phyloP scores from a whole-genome alignment of 164 flowering plant species.

The Vitis vinifera region ASM3070453v1 NC_081822.1:1140501-1141000 shows the following conservation, averaged over 20 bases:
- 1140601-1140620: slow-evolving; percentile 98
- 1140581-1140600: slow-evolving; percentile 32
- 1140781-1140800: not conserved
- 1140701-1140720: slow-evolving; percentile 97
- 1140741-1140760: not conserved
- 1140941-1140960: slow-evolving; percentile 98
- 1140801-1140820: too few relatives aligned
- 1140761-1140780: not conserved
- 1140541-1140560: not conserved
- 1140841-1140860: too few relatives aligned
- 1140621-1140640: slow-evolving; percentile 76
- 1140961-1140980: slow-evolving; percentile 85
- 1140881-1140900: too few relatives aligned
- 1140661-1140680: slow-evolving; percentile 94
- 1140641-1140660: slow-evolving; percentile 85
- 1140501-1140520: not conserved
- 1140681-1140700: slow-evolving; percentile 83
- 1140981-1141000: slow-evolving; percentile 85
- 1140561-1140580: not conserved
- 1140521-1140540: not conserved
- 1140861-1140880: too few relatives aligned
- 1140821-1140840: too few relatives aligned
- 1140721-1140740: slow-evolving; percentile 12
- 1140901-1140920: too few relatives aligned
- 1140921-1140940: slow-evolving; percentile 51